Conservation (phyloP, 1,284 basidiomycete genomes). For the Meira nashicola region DNA sequence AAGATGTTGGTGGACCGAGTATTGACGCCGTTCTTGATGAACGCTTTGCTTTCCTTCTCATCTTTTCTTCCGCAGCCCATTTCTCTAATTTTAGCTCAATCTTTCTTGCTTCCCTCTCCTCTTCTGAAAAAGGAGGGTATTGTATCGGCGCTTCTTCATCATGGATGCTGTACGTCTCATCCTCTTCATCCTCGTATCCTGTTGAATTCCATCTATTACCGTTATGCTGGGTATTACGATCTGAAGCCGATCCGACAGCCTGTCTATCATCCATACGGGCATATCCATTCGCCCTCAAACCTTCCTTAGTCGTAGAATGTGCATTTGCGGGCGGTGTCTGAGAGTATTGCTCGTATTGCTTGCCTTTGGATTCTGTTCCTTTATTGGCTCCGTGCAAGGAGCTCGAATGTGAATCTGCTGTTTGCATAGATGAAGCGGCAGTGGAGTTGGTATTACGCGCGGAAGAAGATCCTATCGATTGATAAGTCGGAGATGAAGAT, state of each 20-base stretch:
- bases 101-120: conserved; percentile 6
- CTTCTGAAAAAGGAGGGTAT: conserved; percentile 6
- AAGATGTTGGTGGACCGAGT: neutral
- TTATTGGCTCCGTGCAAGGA: neutral
- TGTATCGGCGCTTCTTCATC: conserved; percentile 2
- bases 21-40: conserved; percentile 5
- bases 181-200: neutral
- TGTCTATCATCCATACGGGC: neutral
- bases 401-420: neutral
- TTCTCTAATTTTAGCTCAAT: conserved; percentile 8
- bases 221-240: neutral
- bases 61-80: conserved; percentile 7
- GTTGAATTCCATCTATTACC: conserved; percentile 2
- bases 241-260: no score
- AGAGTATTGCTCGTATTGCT: neutral
- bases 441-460: neutral
- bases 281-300: neutral
- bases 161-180: neutral
- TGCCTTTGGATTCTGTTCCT: neutral
- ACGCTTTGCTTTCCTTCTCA: conserved; percentile 1
- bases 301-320: neutral
- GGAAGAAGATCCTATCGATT: neutral
- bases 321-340: neutral
- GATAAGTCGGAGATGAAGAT: neutral
- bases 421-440: neutral